Conservation (phyloP, 2,329 filamentous ascomycete genomes). For the Stagonosporopsis rhizophila region DNA sequence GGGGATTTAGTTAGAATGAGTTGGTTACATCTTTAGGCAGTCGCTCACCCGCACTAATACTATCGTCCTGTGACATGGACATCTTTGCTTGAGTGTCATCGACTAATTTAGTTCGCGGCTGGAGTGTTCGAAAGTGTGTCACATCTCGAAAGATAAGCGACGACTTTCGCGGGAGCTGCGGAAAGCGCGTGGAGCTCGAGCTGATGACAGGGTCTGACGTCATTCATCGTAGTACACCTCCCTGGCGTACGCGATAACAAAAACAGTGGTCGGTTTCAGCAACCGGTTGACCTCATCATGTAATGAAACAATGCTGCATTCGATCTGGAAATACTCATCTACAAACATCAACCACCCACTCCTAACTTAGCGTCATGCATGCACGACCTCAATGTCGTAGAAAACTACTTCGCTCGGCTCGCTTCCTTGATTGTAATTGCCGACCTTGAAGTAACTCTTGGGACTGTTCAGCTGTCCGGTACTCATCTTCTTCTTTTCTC, state of each 20-base stretch:
- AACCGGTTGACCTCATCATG: not conserved
- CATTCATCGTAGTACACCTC: not conserved
- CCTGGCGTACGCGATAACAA: not conserved
- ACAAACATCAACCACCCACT: not conserved
- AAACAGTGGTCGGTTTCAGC: not conserved
- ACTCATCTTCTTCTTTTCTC: slow-evolving; percentile 18
- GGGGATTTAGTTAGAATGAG: slow-evolving; percentile 12
- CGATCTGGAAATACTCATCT: not conserved
- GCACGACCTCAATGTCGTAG: slow-evolving; percentile 25
- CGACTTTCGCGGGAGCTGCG: slow-evolving; percentile 9
- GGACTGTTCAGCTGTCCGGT: slow-evolving; percentile 26
- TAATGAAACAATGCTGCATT: not conserved
- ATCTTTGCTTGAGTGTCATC: slow-evolving; percentile 3
- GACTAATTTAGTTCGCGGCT: slow-evolving; percentile 11
- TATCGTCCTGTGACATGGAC: slow-evolving; percentile 14
- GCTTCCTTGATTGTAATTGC: slow-evolving; percentile 35
- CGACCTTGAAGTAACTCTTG: slow-evolving; percentile 34
- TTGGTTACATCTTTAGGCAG: slow-evolving; percentile 22
- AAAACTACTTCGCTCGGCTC: slow-evolving; percentile 28
- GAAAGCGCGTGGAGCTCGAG: slow-evolving; percentile 2
- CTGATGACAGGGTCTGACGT: slow-evolving; percentile 9
- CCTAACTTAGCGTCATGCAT: not conserved
- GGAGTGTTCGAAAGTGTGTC: slow-evolving; percentile 14
- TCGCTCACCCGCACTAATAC: slow-evolving; percentile 12
- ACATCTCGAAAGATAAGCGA: not conserved